These are phyloP conservation scores for Cydonia oblonga DNA, from an alignment of 331 rosid genomes.

Conservation along the genomic window DNA sequence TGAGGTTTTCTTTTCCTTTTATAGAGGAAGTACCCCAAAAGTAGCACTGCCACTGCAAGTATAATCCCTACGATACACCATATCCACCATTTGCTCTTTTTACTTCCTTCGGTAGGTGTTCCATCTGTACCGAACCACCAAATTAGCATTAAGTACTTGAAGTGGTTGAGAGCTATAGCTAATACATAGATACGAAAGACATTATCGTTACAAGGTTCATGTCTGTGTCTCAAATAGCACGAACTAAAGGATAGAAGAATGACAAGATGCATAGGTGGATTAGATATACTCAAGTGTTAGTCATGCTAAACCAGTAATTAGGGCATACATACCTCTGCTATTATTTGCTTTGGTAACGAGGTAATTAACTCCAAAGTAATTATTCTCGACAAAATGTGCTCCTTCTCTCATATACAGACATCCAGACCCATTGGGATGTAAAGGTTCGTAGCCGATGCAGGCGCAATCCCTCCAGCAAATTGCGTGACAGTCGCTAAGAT, in stretches of 20 bases:
- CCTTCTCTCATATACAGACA: background rate
- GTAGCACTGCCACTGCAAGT: background rate
- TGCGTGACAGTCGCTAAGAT: constrained; percentile 14
- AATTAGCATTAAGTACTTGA: background rate
- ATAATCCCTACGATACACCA: constrained; percentile 6
- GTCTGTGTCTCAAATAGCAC: background rate
- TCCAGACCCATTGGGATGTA: constrained; percentile 10
- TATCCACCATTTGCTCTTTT: constrained; percentile 1
- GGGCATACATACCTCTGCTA: background rate
- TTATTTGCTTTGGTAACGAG: background rate
- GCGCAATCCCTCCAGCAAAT: constrained; percentile 25
- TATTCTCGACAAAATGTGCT: background rate
- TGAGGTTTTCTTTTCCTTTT: background rate
- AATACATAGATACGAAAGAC: background rate
- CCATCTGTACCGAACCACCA: background rate
- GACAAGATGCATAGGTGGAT: background rate
- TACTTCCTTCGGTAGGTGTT: background rate
- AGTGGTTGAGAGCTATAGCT: background rate
- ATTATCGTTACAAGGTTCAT: background rate
- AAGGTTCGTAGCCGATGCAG: constrained; percentile 7
- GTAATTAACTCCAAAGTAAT: background rate
- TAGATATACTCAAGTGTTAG: background rate
- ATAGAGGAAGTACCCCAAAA: constrained; percentile 5
- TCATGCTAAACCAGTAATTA: background rate
- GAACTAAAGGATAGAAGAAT: background rate